These are phyloP conservation scores for Fusarium fracticaudum DNA, from an alignment of 2,329 filamentous ascomycete species.

Conservation along the genomic window DNA sequence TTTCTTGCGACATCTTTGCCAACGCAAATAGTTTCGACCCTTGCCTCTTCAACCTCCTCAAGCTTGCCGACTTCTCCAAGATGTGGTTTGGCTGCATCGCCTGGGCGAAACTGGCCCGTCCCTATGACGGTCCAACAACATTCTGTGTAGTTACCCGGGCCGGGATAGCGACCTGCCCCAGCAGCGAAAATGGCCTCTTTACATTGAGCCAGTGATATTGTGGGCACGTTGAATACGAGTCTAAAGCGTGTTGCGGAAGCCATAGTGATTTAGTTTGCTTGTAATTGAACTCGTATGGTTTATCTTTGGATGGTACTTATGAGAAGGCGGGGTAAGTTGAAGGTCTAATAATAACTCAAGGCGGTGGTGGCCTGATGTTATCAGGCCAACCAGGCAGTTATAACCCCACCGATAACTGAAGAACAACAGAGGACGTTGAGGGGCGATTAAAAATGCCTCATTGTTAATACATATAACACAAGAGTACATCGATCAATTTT, in stretches of 20 bases:
- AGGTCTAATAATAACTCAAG: not conserved
- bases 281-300: fast-evolving
- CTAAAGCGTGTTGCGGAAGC: not conserved
- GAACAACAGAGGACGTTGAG: too few species aligned
- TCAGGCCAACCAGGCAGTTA: not conserved
- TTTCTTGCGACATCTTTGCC: not conserved
- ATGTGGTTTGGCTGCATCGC: not conserved
- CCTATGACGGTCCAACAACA: not conserved
- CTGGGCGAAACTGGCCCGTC: not conserved
- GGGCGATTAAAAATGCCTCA: too few species aligned
- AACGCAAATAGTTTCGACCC: not conserved
- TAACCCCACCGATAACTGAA: not conserved
- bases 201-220: not conserved
- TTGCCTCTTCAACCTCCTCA: not conserved
- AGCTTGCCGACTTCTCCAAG: not conserved
- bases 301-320: fast-evolving
- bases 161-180: not conserved
- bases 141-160: not conserved
- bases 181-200: not conserved
- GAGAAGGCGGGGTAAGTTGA: not conserved
- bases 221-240: not conserved
- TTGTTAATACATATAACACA: too few species aligned
- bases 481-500: too few species aligned
- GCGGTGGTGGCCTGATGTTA: not conserved
- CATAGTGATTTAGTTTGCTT: not conserved